A percentile compares a stretch with the other conserved stretches of the same genome.
These are phyloP conservation scores for Cercophora scortea DNA, from an alignment of 495 filamentous ascomycete genomes.

Conservation along the genomic window DNA sequence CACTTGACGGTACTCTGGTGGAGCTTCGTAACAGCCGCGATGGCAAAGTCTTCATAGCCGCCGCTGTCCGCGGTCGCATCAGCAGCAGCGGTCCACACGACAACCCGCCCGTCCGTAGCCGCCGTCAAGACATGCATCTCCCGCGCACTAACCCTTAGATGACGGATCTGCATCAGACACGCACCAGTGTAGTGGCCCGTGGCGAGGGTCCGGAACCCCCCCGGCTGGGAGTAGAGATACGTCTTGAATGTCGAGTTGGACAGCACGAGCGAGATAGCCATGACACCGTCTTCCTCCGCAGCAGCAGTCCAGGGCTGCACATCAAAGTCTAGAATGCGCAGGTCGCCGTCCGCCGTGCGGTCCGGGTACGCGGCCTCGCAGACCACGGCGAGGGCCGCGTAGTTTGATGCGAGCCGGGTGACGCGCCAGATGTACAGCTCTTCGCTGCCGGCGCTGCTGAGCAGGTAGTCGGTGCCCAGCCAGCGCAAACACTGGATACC, in stretches of 20 bases:
- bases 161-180: constrained; percentile 64
- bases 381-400: constrained; percentile 45
- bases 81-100: constrained; percentile 22
- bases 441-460: constrained; percentile 78
- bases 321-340: constrained; percentile 70
- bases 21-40: constrained; percentile 31
- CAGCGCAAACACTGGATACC: constrained; percentile 79
- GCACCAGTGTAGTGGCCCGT: constrained; percentile 63
- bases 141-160: constrained; percentile 32
- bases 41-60: neutral
- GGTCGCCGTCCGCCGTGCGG: constrained; percentile 53
- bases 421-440: constrained; percentile 85
- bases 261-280: constrained; percentile 59
- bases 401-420: constrained; percentile 40
- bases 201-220: constrained; percentile 47
- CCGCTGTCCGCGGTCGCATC: neutral
- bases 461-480: constrained; percentile 60
- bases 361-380: constrained; percentile 56
- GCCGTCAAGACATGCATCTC: constrained; percentile 46
- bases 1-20: constrained; percentile 74
- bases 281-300: constrained; percentile 32
- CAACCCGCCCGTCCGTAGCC: constrained; percentile 38
- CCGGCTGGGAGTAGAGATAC: constrained; percentile 47
- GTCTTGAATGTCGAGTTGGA: constrained; percentile 71
- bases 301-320: constrained; percentile 15